phyloP scores from a whole-genome alignment of 176 grass and related monocot genomes.

The Eragrostis curvula region DNA sequence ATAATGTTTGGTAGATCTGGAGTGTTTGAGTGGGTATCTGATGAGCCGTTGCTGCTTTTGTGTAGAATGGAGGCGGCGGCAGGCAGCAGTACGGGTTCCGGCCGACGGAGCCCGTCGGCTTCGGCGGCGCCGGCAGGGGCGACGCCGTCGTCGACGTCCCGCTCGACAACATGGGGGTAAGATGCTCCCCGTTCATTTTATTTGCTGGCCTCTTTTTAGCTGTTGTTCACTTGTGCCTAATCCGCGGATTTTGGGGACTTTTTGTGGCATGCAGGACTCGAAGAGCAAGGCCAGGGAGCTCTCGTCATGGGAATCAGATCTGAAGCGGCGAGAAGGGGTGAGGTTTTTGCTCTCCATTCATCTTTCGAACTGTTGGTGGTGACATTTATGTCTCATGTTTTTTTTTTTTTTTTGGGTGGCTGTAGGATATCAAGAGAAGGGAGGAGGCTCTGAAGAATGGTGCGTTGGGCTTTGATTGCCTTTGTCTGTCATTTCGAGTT shows the following conservation, averaged over 20 bases:
- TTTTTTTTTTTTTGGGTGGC: conserved; percentile 31
- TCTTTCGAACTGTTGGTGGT: neutral
- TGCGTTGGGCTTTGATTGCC: conserved; percentile 2
- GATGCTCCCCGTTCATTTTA: neutral
- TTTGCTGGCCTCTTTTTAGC: neutral
- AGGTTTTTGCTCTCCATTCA: conserved; percentile 24
- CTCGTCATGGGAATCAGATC: conserved; percentile 76
- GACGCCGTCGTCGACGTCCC: conserved; percentile 80
- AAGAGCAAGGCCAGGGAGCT: conserved; percentile 78
- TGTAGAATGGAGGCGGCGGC: conserved; percentile 63
- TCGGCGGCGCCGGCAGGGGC: conserved; percentile 52
- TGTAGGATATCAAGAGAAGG: conserved; percentile 85
- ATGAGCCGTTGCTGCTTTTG: neutral
- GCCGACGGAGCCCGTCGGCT: conserved; percentile 59
- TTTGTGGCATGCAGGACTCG: conserved; percentile 46
- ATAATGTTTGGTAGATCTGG: conserved; percentile 31
- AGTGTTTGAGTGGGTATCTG: neutral
- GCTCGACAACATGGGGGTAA: conserved; percentile 72
- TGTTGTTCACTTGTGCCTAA: conserved; percentile 6
- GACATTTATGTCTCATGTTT: conserved; percentile 22
- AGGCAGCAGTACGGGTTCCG: conserved; percentile 65
- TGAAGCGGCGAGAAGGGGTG: conserved; percentile 74
- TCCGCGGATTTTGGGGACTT: neutral
- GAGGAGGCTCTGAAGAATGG: conserved; percentile 80
- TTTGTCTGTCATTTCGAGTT: conserved; percentile 15